Base-by-base conservation (phyloP, 1,139 yeast genomes). In the Suhomyces anneliseae region DNA sequence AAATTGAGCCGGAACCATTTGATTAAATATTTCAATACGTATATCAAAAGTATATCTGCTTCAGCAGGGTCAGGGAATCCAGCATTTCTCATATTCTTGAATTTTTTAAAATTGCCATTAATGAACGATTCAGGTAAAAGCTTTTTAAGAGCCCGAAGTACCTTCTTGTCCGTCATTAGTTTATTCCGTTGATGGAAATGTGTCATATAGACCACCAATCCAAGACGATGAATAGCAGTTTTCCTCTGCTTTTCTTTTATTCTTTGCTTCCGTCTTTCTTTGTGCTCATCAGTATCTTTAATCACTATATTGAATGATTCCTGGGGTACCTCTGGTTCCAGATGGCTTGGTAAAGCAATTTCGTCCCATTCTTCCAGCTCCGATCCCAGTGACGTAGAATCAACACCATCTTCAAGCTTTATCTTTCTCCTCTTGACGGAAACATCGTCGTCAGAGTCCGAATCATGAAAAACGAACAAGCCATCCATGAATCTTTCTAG, bases 1-100 rank as follows among this genome's bases (percentile, higher is more conserved):
- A 58, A 71, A 48, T 71, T 71, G 27, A 66, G 53, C n/a, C 74
- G 50, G 46, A 70, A 47, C 77, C 77, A 72, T 51, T 71, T 72
- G 29, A 69, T 59, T 32, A 69, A 50, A 44, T 71, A 71, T 47
- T 70, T 70, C 29, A 72, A 38, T 8, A 70, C 59, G 46, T 70
- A 70, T 6, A 68, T 57, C 43, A 71, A 54, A 32, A 61, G 60
- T 2, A 58, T 53, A 47, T 68, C 71, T 19, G 52, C 34, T 34
- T 54, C 57, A 2, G 39, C 29, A 29, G 43, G 36, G 36, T 43
- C 39, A 5, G 38, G 24, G 9, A 11, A 6, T n/a, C 27, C 12
- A 6, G 33, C 26, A 1, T 19, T 32, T 12, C 19, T 36, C 37
- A 39, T 26, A n/a, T 19, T 26, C 12, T 39, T 36, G 14, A 27